Evolutionary conservation across 2,329 filamentous ascomycete genomes (phyloP).

Genomic region (Epichloe uncinata): DNA sequence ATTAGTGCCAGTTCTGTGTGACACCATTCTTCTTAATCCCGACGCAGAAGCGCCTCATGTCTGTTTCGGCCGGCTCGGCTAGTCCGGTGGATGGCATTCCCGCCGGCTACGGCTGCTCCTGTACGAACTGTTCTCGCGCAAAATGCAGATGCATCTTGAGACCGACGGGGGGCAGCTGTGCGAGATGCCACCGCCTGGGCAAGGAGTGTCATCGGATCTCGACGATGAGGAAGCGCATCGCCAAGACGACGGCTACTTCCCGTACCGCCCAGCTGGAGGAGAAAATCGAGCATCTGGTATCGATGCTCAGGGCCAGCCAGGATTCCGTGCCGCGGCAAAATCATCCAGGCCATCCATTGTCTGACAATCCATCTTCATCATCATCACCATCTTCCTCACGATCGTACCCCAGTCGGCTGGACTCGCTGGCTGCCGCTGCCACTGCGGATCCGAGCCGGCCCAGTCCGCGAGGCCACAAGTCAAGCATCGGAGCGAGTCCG

Average conservation of each 20-base stretch:
- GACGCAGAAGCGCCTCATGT: background rate
- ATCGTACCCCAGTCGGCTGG: slow-evolving; percentile 18
- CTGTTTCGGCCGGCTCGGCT: background rate
- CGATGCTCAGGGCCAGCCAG: slow-evolving; percentile 26
- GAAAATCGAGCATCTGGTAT: slow-evolving; percentile 35
- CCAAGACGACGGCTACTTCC: slow-evolving; percentile 20
- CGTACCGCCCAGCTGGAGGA: slow-evolving; percentile 34
- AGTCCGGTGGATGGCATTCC: slow-evolving; percentile 13
- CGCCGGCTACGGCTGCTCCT: slow-evolving; percentile 30
- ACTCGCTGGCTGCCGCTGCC: slow-evolving; percentile 24
- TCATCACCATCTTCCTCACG: slow-evolving; percentile 1
- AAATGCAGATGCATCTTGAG: slow-evolving; percentile 36
- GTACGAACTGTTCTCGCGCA: slow-evolving; percentile 31
- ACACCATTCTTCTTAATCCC: background rate
- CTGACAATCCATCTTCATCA: background rate
- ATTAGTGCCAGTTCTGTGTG: too few relatives aligned
- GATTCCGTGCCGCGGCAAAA: background rate
- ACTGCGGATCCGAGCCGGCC: slow-evolving; percentile 12
- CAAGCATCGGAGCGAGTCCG: background rate
- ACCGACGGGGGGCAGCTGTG: slow-evolving; percentile 19
- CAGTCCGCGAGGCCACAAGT: background rate
- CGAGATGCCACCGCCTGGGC: slow-evolving; percentile 30
- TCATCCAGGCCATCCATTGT: background rate
- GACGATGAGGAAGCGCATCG: slow-evolving; percentile 24
- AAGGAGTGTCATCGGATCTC: slow-evolving; percentile 34